phyloP scores from a whole-genome alignment of 352 stramenopile genomes.

The Blastocystis sp. region DNA sequence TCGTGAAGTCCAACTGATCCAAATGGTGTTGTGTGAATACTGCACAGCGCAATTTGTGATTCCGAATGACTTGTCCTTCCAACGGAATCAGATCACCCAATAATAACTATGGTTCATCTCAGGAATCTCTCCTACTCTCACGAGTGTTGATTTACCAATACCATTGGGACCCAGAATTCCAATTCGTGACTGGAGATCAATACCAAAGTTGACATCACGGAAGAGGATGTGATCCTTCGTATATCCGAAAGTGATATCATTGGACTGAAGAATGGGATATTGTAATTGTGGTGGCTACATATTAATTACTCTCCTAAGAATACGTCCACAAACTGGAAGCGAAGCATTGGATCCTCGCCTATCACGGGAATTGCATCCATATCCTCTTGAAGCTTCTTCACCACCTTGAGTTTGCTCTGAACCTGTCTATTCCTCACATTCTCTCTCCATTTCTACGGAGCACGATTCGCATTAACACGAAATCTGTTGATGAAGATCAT shows the following conservation, averaged over 20 bases:
- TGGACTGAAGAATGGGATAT: conserved; percentile 61
- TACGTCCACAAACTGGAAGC: conserved; percentile 50
- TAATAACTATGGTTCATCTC: not conserved
- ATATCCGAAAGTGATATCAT: conserved; percentile 57
- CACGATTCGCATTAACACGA: conserved; percentile 73
- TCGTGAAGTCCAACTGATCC: conserved; percentile 72
- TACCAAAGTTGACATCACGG: conserved; percentile 82
- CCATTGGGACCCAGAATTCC: conserved; percentile 94
- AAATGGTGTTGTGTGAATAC: conserved; percentile 64
- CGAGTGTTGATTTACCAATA: conserved; percentile 88
- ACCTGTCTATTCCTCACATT: not conserved
- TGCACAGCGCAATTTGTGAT: conserved; percentile 65
- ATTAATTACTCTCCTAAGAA: not conserved
- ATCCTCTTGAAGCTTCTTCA: conserved; percentile 55
- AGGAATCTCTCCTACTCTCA: conserved; percentile 70
- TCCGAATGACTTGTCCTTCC: conserved; percentile 62
- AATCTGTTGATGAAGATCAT: conserved; percentile 71
- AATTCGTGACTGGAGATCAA: conserved; percentile 88
- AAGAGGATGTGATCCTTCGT: conserved; percentile 73
- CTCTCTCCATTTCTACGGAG: not conserved
- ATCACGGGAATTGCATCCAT: conserved; percentile 56
- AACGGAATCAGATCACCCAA: conserved; percentile 51
- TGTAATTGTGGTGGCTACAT: conserved; percentile 12
- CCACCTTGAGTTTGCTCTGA: conserved; percentile 58
- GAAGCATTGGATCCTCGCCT: conserved; percentile 23